Evolutionary conservation across 371 early-diverging fungal genomes (phyloP).

Genomic region (Mortierella sp.): DNA sequence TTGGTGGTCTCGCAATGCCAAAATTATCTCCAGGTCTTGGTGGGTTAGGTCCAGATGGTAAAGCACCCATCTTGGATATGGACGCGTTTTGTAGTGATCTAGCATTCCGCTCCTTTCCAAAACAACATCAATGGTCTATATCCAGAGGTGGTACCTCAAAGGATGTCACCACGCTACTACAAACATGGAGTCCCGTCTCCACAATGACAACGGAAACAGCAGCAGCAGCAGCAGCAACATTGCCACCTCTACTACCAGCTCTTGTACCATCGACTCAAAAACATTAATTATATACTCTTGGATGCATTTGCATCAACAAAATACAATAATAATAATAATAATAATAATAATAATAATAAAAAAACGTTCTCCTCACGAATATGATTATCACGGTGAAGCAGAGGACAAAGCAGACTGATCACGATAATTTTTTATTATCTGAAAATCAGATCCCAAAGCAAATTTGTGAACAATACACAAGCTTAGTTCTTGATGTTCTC

Average conservation of each 20-base stretch:
- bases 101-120: constrained; percentile 48
- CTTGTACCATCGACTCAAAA: not conserved
- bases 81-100: constrained; percentile 47
- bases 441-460: constrained; percentile 37
- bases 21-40: constrained; percentile 5
- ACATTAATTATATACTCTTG: not conserved
- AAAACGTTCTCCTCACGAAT: not conserved
- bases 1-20: not conserved
- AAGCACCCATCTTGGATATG: constrained; percentile 29
- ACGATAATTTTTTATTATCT: constrained; percentile 28
- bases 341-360: not conserved
- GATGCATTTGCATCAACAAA: not conserved
- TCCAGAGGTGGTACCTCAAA: not conserved
- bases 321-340: too few relatives aligned
- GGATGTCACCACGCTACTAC: not conserved
- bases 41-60: constrained; percentile 20
- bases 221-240: not conserved
- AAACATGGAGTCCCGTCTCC: not conserved
- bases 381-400: not conserved
- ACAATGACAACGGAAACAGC: not conserved
- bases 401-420: constrained; percentile 16
- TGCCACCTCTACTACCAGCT: constrained; percentile 6
- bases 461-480: constrained; percentile 16
- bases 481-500: constrained; percentile 50
- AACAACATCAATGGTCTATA: constrained; percentile 45